Percentiles rank a stretch among this genome's conserved stretches.
Evolutionary conservation across 176 grass and related monocot species (phyloP).

Genomic region (Eragrostis nindensis): DNA sequence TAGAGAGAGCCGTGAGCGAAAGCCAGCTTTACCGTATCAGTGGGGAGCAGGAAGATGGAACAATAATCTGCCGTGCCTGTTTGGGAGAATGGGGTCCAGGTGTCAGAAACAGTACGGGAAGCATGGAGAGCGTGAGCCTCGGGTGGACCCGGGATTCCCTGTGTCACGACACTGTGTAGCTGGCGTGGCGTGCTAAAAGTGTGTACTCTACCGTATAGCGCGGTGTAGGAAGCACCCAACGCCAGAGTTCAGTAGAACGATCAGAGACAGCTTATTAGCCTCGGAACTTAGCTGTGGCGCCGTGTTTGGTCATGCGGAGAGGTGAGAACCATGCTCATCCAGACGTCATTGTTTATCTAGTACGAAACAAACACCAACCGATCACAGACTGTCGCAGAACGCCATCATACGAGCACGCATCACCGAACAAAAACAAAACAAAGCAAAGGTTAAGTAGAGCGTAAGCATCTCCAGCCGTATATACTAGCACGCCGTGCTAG

Average conservation of each 20-base stretch:
- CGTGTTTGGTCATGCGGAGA: too few species aligned
- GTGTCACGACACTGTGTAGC: too few species aligned
- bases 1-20: not conserved
- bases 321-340: too few species aligned
- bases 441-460: slow-evolving; percentile 8
- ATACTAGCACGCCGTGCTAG: too few species aligned
- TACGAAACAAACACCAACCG: not conserved
- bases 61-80: not conserved
- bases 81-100: not conserved
- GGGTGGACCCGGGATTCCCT: not conserved
- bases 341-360: slow-evolving; percentile 1
- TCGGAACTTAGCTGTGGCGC: too few species aligned
- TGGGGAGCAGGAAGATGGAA: slow-evolving; percentile 1
- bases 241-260: too few species aligned
- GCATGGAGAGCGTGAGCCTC: slow-evolving; percentile 3
- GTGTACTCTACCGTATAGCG: too few species aligned
- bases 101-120: not conserved
- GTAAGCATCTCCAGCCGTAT: slow-evolving; percentile 21
- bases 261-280: too few species aligned
- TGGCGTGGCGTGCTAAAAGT: too few species aligned
- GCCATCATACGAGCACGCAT: slow-evolving; percentile 2
- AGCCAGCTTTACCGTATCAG: slow-evolving; percentile 19
- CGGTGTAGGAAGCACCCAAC: too few species aligned
- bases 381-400: not conserved
- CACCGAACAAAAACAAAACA: not conserved